Evolutionary conservation across 1,139 yeast genomes (phyloP).

Genomic region (Suhomyces wounanorum): DNA sequence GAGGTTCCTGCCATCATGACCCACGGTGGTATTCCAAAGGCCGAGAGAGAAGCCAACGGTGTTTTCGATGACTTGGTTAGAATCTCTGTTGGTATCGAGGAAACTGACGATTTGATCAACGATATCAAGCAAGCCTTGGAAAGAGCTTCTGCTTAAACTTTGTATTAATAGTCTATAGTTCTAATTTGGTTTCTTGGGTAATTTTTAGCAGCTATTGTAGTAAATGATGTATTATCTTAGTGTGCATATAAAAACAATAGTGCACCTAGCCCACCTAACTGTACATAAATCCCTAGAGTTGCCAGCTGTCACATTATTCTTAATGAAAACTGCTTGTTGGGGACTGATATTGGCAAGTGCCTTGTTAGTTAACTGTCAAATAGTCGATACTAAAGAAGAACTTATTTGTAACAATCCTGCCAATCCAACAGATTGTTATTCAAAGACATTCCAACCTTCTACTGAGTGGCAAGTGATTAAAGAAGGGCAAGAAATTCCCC

Average conservation of each 20-base stretch:
- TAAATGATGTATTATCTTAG: not conserved
- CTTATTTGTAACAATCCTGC: constrained; percentile 49
- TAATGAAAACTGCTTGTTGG: constrained; percentile 5
- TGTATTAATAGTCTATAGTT: constrained; percentile 6
- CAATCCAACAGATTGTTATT: constrained; percentile 60
- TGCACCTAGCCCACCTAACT: not conserved
- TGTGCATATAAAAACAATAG: not conserved
- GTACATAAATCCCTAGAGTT: not conserved
- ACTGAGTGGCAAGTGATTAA: constrained; percentile 67
- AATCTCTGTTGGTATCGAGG: constrained; percentile 87
- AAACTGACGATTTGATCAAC: constrained; percentile 70
- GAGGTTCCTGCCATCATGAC: constrained; percentile 95
- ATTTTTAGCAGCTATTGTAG: constrained; percentile 3
- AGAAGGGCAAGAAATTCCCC: constrained; percentile 72
- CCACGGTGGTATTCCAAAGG: constrained; percentile 87
- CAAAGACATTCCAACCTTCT: constrained; percentile 60
- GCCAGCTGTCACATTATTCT: not conserved
- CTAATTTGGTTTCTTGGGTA: constrained; percentile 1
- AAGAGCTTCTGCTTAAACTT: constrained; percentile 18
- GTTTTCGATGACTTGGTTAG: constrained; percentile 82
- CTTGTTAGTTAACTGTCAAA: constrained; percentile 9
- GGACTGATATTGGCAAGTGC: constrained; percentile 5
- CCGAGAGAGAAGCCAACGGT: constrained; percentile 77
- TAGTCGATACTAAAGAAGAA: constrained; percentile 19
- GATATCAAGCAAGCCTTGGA: constrained; percentile 74